Evolutionary conservation across 768 basidiomycete genomes (phyloP).

Genomic region (Podaxis rugospora): DNA sequence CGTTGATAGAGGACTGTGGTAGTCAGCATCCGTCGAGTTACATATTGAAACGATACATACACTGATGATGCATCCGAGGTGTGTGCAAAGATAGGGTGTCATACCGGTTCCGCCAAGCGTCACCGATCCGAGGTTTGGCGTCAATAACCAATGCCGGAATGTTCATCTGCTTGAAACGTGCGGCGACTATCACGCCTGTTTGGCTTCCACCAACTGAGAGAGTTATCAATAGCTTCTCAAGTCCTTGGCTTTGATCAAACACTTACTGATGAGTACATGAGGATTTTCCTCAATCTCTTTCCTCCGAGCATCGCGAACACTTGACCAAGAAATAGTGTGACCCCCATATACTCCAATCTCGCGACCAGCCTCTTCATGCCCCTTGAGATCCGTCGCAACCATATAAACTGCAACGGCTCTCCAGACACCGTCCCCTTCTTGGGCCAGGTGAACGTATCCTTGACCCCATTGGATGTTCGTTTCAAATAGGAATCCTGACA

Average conservation of each 20-base stretch:
- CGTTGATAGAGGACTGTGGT: not conserved
- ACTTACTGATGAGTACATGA: slow-evolving; percentile 3
- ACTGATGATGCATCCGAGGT: slow-evolving; percentile 3
- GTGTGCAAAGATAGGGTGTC: slow-evolving; percentile 2
- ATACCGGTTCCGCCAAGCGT: slow-evolving; percentile 7
- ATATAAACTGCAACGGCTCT: slow-evolving; percentile 4
- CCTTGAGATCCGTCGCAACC: slow-evolving; percentile 2
- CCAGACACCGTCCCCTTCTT: slow-evolving; percentile 2
- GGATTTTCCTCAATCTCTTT: slow-evolving; percentile 2
- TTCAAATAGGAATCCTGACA: slow-evolving; percentile 5
- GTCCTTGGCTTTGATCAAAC: not conserved
- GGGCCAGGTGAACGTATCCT: not conserved
- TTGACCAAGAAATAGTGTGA: slow-evolving; percentile 1
- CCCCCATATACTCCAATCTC: slow-evolving; percentile 5
- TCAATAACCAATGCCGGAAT: slow-evolving; percentile 6
- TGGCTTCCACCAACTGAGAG: slow-evolving; percentile 4
- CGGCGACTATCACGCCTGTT: not conserved
- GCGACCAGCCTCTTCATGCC: not conserved
- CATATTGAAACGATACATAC: not conserved
- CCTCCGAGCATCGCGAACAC: not conserved
- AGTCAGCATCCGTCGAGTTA: not conserved
- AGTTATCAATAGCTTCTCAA: not conserved
- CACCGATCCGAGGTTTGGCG: not conserved
- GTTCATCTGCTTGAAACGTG: slow-evolving; percentile 8
- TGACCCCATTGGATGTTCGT: slow-evolving; percentile 6